Percentiles rank a stretch among this genome's conserved stretches.
Conservation (phyloP, 1,284 basidiomycete genomes). For the Termitomyces sp. region DNA sequence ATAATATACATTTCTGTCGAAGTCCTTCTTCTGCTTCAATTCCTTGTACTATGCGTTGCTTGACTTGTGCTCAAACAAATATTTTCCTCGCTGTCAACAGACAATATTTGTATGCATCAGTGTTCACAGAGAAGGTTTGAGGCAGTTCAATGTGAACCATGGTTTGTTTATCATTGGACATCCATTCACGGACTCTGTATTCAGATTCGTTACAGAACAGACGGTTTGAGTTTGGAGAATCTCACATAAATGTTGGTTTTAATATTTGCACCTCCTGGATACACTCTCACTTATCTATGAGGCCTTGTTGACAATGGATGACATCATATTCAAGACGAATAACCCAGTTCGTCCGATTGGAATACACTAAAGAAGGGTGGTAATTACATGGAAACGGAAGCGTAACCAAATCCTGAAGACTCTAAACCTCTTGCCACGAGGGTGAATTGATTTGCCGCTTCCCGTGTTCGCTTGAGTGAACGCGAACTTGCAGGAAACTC, state of each 20-base stretch:
- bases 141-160: background rate
- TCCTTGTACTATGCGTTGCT: too few species aligned
- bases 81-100: background rate
- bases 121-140: background rate
- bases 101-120: background rate
- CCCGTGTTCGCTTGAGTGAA: constrained; percentile 59
- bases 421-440: constrained; percentile 71
- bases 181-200: too few species aligned
- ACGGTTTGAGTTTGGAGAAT: background rate
- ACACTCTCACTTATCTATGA: too few species aligned
- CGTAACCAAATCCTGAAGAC: constrained; percentile 71
- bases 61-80: background rate
- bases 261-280: too few species aligned
- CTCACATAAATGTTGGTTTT: background rate
- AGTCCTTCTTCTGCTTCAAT: background rate
- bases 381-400: constrained; percentile 32
- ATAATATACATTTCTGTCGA: background rate
- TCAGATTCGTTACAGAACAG: too few species aligned
- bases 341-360: background rate
- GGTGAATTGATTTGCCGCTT: constrained; percentile 74
- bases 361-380: background rate
- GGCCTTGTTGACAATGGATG: background rate
- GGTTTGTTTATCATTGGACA: too few species aligned
- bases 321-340: background rate
- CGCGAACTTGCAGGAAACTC: constrained; percentile 40